phyloP scores from a whole-genome alignment of 352 stramenopile species.

The Lagenidium sp. region DNA sequence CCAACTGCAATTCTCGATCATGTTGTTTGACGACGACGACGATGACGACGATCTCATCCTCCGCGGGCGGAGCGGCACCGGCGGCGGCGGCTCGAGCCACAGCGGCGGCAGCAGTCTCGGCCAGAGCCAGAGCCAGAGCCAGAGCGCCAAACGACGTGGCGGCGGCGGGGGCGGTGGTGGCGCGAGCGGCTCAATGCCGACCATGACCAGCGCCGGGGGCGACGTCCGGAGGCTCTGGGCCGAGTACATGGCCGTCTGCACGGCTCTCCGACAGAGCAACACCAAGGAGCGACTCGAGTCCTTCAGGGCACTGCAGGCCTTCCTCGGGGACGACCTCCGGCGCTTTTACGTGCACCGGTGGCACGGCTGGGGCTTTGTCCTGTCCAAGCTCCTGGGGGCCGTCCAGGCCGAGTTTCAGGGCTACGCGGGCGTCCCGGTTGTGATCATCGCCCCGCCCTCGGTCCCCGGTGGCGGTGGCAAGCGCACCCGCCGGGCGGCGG shows the following conservation, averaged over 20 bases:
- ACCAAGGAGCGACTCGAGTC: constrained; percentile 20
- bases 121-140: no score
- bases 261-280: constrained; percentile 31
- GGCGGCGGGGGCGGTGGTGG: no score
- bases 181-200: no score
- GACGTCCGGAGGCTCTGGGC: constrained; percentile 27
- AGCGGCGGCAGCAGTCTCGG: not conserved
- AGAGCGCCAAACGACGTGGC: no score
- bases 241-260: constrained; percentile 32
- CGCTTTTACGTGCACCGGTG: constrained; percentile 61
- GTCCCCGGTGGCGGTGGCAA: constrained; percentile 16
- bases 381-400: constrained; percentile 35
- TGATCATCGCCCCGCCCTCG: not conserved
- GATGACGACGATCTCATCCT: no score
- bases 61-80: no score
- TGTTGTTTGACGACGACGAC: no score
- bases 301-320: constrained; percentile 31
- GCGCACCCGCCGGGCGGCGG: constrained; percentile 11
- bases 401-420: constrained; percentile 35
- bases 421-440: constrained; percentile 16
- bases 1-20: no score
- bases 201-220: no score
- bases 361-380: constrained; percentile 54
- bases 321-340: constrained; percentile 34
- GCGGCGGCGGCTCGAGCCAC: not conserved